Conservation (phyloP, 345 rosid species). For the Eutrema japonicum region DNA sequence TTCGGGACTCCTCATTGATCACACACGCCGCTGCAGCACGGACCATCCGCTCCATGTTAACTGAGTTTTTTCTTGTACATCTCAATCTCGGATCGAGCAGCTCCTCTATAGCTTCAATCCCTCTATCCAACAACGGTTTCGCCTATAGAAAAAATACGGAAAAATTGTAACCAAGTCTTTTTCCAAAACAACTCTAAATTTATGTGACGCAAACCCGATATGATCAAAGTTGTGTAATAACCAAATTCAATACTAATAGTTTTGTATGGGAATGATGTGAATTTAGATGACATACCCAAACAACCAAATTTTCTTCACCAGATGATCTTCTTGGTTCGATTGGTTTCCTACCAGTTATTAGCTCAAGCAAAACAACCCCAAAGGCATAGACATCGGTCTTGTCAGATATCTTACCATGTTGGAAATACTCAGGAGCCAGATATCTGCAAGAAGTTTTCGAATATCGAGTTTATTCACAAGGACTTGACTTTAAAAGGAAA, state of each 20-base stretch:
- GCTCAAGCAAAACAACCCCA: slow-evolving; percentile 91
- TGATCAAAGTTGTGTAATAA: too few species aligned
- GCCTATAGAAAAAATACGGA: slow-evolving; percentile 54
- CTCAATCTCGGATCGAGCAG: slow-evolving; percentile 67
- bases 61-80: slow-evolving; percentile 53
- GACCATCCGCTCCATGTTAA: slow-evolving; percentile 61
- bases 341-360: slow-evolving; percentile 88
- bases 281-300: slow-evolving; percentile 73
- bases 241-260: too few species aligned
- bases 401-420: slow-evolving; percentile 93
- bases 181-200: background rate
- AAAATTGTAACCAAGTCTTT: background rate
- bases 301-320: slow-evolving; percentile 91
- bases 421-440: slow-evolving; percentile 97
- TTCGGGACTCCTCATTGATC: slow-evolving; percentile 77
- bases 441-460: slow-evolving; percentile 53
- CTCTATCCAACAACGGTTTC: slow-evolving; percentile 79
- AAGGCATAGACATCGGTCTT: slow-evolving; percentile 98
- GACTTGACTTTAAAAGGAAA: background rate
- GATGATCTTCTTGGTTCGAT: slow-evolving; percentile 80
- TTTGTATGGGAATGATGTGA: background rate
- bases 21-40: slow-evolving; percentile 84
- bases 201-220: too few species aligned
- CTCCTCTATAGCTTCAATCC: slow-evolving; percentile 67
- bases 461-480: background rate